Evolutionary conservation across 768 basidiomycete genomes (phyloP).

Genomic region (Rhizopogon vinicolor): DNA sequence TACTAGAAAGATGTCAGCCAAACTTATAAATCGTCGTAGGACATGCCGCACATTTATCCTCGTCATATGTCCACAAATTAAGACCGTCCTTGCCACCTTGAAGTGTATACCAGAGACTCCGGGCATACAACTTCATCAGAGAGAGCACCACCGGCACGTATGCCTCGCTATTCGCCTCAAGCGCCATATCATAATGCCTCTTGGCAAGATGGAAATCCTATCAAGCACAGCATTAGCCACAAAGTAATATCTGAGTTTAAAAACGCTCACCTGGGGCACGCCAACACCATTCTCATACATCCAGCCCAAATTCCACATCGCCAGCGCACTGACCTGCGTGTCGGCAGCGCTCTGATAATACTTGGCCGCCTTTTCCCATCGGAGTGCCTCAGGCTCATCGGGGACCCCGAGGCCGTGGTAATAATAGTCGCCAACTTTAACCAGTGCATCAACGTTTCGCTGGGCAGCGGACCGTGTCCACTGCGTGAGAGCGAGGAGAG

Average conservation of each 20-base stretch:
- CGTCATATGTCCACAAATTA: constrained; percentile 59
- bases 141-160: constrained; percentile 85
- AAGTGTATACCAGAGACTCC: constrained; percentile 80
- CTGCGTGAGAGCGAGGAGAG: constrained; percentile 79
- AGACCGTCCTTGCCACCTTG: constrained; percentile 67
- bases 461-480: constrained; percentile 95
- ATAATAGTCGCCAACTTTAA: constrained; percentile 98
- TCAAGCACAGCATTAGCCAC: no score
- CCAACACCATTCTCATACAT: constrained; percentile 99
- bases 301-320: constrained; percentile 98
- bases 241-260: not conserved
- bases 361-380: constrained; percentile 86
- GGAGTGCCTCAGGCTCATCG: constrained; percentile 55
- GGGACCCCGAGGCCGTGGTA: constrained; percentile 84
- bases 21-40: not conserved
- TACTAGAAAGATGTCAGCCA: constrained; percentile 11
- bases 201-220: constrained; percentile 97
- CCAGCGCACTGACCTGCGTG: constrained; percentile 87
- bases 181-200: constrained; percentile 86
- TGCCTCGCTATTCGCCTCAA: constrained; percentile 85
- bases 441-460: constrained; percentile 91
- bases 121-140: constrained; percentile 73
- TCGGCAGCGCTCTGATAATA: constrained; percentile 95
- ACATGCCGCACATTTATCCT: constrained; percentile 31
- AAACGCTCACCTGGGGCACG: constrained; percentile 65